phyloP scores from a whole-genome alignment of 2,329 filamentous ascomycete genomes.

The Phialophora expanda region DNA sequence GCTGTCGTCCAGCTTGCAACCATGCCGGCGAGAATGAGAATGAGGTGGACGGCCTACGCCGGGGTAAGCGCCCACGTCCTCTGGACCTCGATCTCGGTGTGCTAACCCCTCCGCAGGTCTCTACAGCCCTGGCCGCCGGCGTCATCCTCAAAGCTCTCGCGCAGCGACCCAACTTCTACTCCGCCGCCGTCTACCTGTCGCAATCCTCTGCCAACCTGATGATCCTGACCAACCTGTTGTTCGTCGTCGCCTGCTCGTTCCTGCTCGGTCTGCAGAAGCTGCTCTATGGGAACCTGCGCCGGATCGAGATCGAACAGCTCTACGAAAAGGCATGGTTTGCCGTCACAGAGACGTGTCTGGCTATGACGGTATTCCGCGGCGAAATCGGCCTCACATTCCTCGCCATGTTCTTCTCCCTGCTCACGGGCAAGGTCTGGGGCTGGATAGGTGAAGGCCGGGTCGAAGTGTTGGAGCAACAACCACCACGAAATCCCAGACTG shows the following conservation, averaged over 20 bases:
- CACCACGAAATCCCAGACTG: constrained; percentile 81
- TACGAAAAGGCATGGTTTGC: constrained; percentile 99
- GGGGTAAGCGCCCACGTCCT: constrained; percentile 50
- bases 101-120: constrained; percentile 63
- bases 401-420: constrained; percentile 90
- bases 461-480: constrained; percentile 93
- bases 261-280: constrained; percentile 87
- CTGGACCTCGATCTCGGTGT: not conserved
- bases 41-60: constrained; percentile 59
- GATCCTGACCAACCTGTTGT: constrained; percentile 88
- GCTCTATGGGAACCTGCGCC: constrained; percentile 86
- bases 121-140: constrained; percentile 79
- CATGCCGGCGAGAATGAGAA: constrained; percentile 41
- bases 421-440: constrained; percentile 96
- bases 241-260: constrained; percentile 78
- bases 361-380: constrained; percentile 97
- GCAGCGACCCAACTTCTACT: constrained; percentile 97
- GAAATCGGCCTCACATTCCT: constrained; percentile 94
- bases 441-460: constrained; percentile 97
- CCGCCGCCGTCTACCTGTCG: constrained; percentile 92
- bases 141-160: constrained; percentile 91
- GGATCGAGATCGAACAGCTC: constrained; percentile 94
- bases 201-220: constrained; percentile 96
- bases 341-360: constrained; percentile 92
- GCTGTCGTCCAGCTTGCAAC: constrained; percentile 8